These are phyloP conservation scores for Purshia tridentata DNA, from an alignment of 306 rosid species.

Conservation along the genomic window DNA sequence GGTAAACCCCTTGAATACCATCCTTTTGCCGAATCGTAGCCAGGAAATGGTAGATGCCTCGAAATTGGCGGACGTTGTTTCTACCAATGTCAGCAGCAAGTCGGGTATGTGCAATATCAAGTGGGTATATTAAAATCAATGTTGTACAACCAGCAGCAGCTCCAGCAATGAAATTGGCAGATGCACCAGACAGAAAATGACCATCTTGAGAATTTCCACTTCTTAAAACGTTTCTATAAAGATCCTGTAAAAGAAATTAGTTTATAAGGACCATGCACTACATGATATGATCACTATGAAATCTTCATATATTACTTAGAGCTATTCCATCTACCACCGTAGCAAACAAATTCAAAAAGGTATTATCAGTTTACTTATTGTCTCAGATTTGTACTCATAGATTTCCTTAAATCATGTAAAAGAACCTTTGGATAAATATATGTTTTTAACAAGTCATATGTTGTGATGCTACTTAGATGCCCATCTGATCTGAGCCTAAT, in stretches of 20 bases:
- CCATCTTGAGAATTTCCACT: slow-evolving; percentile 42
- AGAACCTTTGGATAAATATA: neutral
- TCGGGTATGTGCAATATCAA: slow-evolving; percentile 94
- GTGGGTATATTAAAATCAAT: slow-evolving; percentile 76
- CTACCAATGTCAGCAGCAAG: slow-evolving; percentile 93
- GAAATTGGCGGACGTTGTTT: slow-evolving; percentile 66
- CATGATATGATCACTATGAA: neutral
- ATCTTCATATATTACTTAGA: neutral
- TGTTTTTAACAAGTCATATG: neutral
- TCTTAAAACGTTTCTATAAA: slow-evolving; percentile 69
- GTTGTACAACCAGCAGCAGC: slow-evolving; percentile 94
- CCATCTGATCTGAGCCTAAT: neutral
- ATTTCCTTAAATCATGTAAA: neutral
- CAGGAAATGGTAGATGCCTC: slow-evolving; percentile 85
- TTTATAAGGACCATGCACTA: neutral
- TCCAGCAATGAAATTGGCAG: slow-evolving; percentile 80
- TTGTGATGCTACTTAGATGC: neutral
- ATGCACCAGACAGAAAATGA: slow-evolving; percentile 62
- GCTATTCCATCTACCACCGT: neutral
- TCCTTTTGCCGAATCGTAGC: slow-evolving; percentile 58
- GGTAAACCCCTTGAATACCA: slow-evolving; percentile 70
- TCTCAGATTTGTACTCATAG: neutral
- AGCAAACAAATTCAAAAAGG: neutral
- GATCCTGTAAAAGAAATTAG: slow-evolving; percentile 61
- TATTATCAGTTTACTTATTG: neutral